These are phyloP conservation scores for Recurvomyces mirabilis DNA, from an alignment of 495 filamentous ascomycete genomes.

Conservation along the genomic window DNA sequence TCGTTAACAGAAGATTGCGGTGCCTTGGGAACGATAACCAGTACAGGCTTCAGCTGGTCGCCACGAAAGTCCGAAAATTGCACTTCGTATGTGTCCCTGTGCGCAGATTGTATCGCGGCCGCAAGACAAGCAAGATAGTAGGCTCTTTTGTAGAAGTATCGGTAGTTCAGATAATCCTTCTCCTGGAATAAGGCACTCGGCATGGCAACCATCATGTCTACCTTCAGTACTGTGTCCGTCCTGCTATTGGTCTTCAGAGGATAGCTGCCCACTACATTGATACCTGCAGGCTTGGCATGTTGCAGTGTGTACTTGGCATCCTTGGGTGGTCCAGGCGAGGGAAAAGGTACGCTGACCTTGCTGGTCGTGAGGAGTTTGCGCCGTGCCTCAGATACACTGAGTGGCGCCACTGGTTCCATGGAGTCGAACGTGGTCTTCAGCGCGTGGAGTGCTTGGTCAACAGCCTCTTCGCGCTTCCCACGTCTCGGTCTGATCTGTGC, in stretches of 20 bases:
- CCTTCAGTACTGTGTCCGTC: slow-evolving; percentile 40
- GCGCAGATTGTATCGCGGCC: slow-evolving; percentile 48
- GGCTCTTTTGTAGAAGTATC: slow-evolving; percentile 90
- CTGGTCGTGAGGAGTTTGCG: slow-evolving; percentile 51
- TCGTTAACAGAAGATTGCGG: slow-evolving; percentile 16
- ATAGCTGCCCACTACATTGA: slow-evolving; percentile 87
- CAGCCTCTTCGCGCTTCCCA: slow-evolving; percentile 47
- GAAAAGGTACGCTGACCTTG: slow-evolving; percentile 66
- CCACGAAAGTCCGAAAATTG: slow-evolving; percentile 61
- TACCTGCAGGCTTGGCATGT: slow-evolving; percentile 60
- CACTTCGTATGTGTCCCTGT: slow-evolving; percentile 38
- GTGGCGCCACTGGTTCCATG: slow-evolving; percentile 45
- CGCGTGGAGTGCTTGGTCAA: slow-evolving; percentile 59
- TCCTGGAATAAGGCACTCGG: slow-evolving; percentile 71
- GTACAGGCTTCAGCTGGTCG: slow-evolving; percentile 63
- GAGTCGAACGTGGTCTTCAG: slow-evolving; percentile 66
- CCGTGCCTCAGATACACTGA: slow-evolving; percentile 52
- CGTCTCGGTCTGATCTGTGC: slow-evolving; percentile 57
- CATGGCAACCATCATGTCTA: slow-evolving; percentile 83
- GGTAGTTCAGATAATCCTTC: slow-evolving; percentile 86
- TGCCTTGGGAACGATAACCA: slow-evolving; percentile 41
- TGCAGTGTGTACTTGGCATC: slow-evolving; percentile 69
- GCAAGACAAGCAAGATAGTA: slow-evolving; percentile 81
- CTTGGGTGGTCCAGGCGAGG: slow-evolving; percentile 58
- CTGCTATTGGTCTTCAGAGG: slow-evolving; percentile 61